Conservation (phyloP, 495 filamentous ascomycete genomes). For the Xylaria bambusicola region DNA sequence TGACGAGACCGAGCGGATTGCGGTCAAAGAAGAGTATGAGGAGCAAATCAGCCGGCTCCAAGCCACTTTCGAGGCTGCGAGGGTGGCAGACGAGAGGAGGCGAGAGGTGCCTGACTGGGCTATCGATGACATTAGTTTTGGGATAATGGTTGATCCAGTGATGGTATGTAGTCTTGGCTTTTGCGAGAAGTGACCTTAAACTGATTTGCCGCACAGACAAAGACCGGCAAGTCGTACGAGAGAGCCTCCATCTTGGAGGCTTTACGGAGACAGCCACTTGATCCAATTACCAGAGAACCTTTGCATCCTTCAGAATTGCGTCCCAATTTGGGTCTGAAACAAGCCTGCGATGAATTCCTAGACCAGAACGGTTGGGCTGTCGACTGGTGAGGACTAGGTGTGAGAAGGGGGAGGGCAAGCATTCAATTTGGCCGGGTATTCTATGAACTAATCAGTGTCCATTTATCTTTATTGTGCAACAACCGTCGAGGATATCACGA, state of each 20-base stretch:
- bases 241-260: constrained; percentile 85
- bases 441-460: background rate
- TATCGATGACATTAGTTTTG: constrained; percentile 87
- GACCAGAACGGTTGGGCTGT: constrained; percentile 90
- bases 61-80: constrained; percentile 63
- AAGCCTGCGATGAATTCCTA: constrained; percentile 82
- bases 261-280: constrained; percentile 68
- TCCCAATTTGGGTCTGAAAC: constrained; percentile 79
- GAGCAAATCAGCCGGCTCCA: constrained; percentile 61
- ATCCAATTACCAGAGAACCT: constrained; percentile 81
- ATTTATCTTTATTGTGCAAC: too few species aligned
- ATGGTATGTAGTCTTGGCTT: constrained; percentile 50
- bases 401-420: too few species aligned
- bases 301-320: constrained; percentile 71
- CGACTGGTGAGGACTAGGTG: constrained; percentile 63
- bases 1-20: constrained; percentile 44
- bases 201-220: constrained; percentile 56
- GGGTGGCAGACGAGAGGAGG: constrained; percentile 48
- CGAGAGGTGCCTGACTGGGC: constrained; percentile 82
- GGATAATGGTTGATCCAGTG: constrained; percentile 91
- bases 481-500: too few species aligned
- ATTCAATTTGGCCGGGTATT: too few species aligned
- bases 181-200: background rate
- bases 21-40: constrained; percentile 57
- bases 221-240: constrained; percentile 86